phyloP scores from a whole-genome alignment of 2,329 filamentous ascomycete genomes.

The Stenocarpella maydis region DNA sequence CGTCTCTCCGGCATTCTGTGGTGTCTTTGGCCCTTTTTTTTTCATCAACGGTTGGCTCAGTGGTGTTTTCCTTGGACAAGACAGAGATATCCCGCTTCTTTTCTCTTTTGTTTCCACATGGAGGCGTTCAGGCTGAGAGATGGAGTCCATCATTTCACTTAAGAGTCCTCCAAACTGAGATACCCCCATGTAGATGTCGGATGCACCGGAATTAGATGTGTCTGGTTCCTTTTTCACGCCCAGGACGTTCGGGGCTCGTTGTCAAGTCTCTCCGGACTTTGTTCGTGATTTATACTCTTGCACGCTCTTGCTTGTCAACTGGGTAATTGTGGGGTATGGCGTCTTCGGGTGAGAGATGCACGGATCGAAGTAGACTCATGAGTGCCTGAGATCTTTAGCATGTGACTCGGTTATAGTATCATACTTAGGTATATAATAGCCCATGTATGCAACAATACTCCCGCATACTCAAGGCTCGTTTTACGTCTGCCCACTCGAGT shows the following conservation, averaged over 20 bases:
- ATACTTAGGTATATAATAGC: too few relatives aligned
- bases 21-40: background rate
- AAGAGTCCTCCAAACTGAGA: slow-evolving; percentile 7
- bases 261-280: background rate
- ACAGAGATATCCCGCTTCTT: slow-evolving; percentile 3
- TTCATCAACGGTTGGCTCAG: background rate
- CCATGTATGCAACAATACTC: too few relatives aligned
- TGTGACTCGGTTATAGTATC: too few relatives aligned
- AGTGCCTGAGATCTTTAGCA: too few relatives aligned
- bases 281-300: background rate
- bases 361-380: too few relatives aligned
- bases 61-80: background rate
- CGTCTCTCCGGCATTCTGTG: background rate
- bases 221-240: background rate
- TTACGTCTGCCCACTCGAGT: too few relatives aligned
- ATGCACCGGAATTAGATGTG: slow-evolving; percentile 6
- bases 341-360: too few relatives aligned
- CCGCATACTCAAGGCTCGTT: too few relatives aligned
- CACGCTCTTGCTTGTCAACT: too few relatives aligned
- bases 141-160: slow-evolving; percentile 15
- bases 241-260: background rate
- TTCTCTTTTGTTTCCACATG: background rate
- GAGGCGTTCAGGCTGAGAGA: background rate
- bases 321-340: too few relatives aligned
- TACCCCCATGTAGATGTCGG: slow-evolving; percentile 15